These are phyloP conservation scores for Bipolaris zeicola DNA, from an alignment of 2,329 filamentous ascomycete genomes.

Conservation along the genomic window DNA sequence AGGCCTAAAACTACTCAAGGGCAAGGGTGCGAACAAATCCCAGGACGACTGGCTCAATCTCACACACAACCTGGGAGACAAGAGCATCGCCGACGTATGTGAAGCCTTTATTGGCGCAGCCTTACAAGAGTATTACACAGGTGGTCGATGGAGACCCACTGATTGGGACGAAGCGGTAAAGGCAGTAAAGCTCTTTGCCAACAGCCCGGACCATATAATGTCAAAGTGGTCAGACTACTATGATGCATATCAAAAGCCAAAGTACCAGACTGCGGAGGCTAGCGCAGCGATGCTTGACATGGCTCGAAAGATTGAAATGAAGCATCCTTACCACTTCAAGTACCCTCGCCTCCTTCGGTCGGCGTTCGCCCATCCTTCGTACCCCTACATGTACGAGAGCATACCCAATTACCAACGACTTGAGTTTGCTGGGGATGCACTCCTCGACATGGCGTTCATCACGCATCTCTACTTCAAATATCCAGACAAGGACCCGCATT, in stretches of 20 bases:
- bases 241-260: slow-evolving; percentile 68
- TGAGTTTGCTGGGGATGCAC: slow-evolving; percentile 88
- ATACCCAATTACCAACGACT: slow-evolving; percentile 88
- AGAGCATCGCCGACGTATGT: slow-evolving; percentile 91
- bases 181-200: slow-evolving; percentile 73
- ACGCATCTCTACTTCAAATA: slow-evolving; percentile 79
- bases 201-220: slow-evolving; percentile 71
- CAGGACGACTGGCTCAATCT: slow-evolving; percentile 61
- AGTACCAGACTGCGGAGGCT: slow-evolving; percentile 68
- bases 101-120: slow-evolving; percentile 93
- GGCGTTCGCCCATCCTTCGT: slow-evolving; percentile 87
- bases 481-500: slow-evolving; percentile 84
- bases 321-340: slow-evolving; percentile 70
- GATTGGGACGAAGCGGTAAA: slow-evolving; percentile 66
- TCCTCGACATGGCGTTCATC: slow-evolving; percentile 85
- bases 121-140: slow-evolving; percentile 60
- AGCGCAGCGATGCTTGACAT: slow-evolving; percentile 73
- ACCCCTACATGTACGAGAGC: slow-evolving; percentile 73
- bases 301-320: slow-evolving; percentile 65
- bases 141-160: slow-evolving; percentile 49
- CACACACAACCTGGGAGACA: slow-evolving; percentile 70
- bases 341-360: slow-evolving; percentile 78
- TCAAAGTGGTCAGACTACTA: slow-evolving; percentile 75
- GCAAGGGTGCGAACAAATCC: slow-evolving; percentile 66
- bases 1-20: slow-evolving; percentile 72